phyloP scores from a whole-genome alignment of 2,329 filamentous ascomycete species.

The Bipolaris victoriae region DNA sequence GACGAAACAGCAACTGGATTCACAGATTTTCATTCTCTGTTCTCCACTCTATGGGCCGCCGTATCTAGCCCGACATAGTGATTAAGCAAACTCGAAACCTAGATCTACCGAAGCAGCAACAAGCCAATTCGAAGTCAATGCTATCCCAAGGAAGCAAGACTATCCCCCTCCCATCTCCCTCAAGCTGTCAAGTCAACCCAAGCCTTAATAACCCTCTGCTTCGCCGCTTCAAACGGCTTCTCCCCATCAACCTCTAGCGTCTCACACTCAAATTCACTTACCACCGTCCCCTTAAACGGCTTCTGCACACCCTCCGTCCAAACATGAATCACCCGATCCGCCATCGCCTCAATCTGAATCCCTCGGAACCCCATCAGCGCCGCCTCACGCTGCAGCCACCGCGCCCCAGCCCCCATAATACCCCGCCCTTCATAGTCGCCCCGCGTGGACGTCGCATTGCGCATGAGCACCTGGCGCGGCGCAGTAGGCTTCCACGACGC shows the following conservation, averaged over 20 bases:
- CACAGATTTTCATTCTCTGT: too few species aligned
- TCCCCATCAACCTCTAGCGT: constrained; percentile 34
- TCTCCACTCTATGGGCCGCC: too few species aligned
- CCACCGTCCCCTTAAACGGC: constrained; percentile 31
- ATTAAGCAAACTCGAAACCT: too few species aligned
- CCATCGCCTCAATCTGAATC: constrained; percentile 47
- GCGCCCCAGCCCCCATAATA: constrained; percentile 44
- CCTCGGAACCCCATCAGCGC: constrained; percentile 39
- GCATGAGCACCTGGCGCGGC: constrained; percentile 41
- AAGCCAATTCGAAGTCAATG: not conserved
- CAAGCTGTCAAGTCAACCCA: constrained; percentile 32
- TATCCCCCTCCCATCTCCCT: not conserved
- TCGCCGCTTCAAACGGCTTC: constrained; percentile 30
- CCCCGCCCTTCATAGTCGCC: constrained; percentile 44
- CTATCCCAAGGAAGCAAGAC: not conserved
- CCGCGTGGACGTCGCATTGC: constrained; percentile 48
- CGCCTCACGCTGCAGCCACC: constrained; percentile 49
- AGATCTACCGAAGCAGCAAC: not conserved
- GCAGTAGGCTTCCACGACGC: constrained; percentile 37
- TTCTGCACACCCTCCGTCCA: constrained; percentile 36
- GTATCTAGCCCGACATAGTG: too few species aligned
- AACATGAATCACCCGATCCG: constrained; percentile 39
- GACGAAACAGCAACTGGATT: too few species aligned
- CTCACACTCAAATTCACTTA: constrained; percentile 32
- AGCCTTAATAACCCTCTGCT: constrained; percentile 32